Evolutionary conservation across 768 basidiomycete species (phyloP), one percentile per base, ranked within the genome.

Genomic region (Tylopilus sp.): DNA sequence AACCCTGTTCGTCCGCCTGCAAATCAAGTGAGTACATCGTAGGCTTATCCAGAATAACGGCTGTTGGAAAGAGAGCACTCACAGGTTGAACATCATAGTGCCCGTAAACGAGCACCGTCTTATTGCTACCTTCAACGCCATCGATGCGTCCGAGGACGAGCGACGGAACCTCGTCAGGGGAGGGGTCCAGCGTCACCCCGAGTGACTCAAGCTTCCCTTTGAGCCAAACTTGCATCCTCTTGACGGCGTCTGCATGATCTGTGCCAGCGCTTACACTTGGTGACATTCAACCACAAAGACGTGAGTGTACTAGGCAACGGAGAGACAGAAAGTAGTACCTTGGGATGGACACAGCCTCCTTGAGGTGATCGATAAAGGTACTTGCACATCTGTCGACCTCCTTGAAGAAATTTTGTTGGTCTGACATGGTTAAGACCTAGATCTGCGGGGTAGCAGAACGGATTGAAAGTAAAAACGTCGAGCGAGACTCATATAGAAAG

Each of bases 81-180:
- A 88, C 87, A 12, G 92, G 92, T 66, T 94, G 92, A 5, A 95
- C 92, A 63, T 95, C 92, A 63, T 89, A 94, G 69, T 95, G 92
- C 4, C 88, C 90, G 65, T 95, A 96, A 24, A 95, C 72, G 36
- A 94, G 79, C 33, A 96, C 82, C 0, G 92, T 96, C 80, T 49
- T 29, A 25, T 22, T 34, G 24, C 46, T 48, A 5, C 46, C 46
- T 21, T 16, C 11, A 6, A 13, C 26, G 26, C 47, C 47, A 8
- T 16, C 16, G 25, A 47, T 36, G 19, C 28, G 34, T 24, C 50
- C 50, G 5, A 24, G 28, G 34, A 51, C 43, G 34, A 51, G 50
- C 31, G 50, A 36, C 12, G 50, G 50, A 36, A 51, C 34, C 26
- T 47, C 34, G 12, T 17, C 2, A 36, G 46, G 46, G 25, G 46